Conservation (phyloP, 148 eudicot species). For the Chenopodium suecicum region DNA sequence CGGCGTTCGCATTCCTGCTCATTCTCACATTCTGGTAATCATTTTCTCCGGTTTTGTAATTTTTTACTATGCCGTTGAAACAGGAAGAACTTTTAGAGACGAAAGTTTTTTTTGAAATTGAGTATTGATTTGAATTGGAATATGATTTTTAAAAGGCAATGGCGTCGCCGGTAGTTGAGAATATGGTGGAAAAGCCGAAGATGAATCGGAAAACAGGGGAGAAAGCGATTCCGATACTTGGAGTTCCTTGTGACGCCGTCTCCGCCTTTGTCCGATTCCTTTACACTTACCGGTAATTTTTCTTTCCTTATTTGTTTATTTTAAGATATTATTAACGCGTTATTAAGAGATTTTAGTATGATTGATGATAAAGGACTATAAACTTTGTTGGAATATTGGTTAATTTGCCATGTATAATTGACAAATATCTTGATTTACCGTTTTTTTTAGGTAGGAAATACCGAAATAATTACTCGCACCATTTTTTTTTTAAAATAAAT, state of each 20-base stretch:
- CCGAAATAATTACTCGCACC: no score
- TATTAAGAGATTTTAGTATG: no score
- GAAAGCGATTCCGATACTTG: constrained; percentile 50
- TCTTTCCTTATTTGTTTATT: no score
- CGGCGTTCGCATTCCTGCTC: constrained; percentile 61
- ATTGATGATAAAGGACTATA: no score
- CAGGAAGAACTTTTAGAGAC: no score
- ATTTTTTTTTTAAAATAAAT: no score
- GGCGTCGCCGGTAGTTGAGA: constrained; percentile 70
- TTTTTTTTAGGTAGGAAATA: no score
- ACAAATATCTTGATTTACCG: no score
- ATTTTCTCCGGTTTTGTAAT: not conserved
- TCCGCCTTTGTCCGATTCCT: constrained; percentile 59
- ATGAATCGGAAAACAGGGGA: constrained; percentile 47
- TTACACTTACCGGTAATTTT: constrained; percentile 44
- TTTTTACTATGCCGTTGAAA: no score
- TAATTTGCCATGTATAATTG: no score
- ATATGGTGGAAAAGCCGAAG: constrained; percentile 40
- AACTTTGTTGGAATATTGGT: no score
- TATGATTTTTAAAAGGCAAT: constrained; percentile 42
- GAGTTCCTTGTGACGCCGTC: constrained; percentile 80
- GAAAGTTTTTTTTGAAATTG: not conserved
- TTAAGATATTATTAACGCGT: no score
- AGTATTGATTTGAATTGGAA: not conserved
- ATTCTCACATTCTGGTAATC: constrained; percentile 63